Conservation (phyloP, 352 stramenopile genomes). For the Pythium scleroteichum region DNA sequence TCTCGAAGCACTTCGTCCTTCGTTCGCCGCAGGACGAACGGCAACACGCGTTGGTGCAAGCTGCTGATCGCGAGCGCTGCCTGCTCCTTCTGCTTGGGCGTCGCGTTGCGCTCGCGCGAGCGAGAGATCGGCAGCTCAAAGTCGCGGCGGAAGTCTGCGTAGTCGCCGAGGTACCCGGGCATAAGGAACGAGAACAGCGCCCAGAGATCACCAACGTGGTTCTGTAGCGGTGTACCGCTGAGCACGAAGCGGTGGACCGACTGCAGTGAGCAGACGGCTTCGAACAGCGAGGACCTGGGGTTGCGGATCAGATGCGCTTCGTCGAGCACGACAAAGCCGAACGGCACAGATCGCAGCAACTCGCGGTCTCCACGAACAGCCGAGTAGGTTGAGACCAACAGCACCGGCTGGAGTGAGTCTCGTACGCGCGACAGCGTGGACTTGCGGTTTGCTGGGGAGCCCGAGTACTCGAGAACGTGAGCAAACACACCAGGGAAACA, state of each 20-base stretch:
- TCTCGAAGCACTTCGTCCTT: slow-evolving; percentile 96
- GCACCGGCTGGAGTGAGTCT: slow-evolving; percentile 24
- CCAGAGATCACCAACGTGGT: slow-evolving; percentile 97
- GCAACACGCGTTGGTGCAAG: slow-evolving; percentile 95
- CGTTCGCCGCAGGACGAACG: slow-evolving; percentile 97
- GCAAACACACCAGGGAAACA: slow-evolving; percentile 76
- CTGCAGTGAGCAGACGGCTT: slow-evolving; percentile 75
- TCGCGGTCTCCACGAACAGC: slow-evolving; percentile 87
- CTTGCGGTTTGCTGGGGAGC: slow-evolving; percentile 48
- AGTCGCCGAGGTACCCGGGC: slow-evolving; percentile 96
- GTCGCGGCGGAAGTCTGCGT: slow-evolving; percentile 54
- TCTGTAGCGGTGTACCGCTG: slow-evolving; percentile 98
- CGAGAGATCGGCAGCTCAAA: slow-evolving; percentile 68
- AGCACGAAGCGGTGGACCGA: slow-evolving; percentile 92
- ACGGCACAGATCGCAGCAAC: slow-evolving; percentile 8
- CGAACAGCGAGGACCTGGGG: slow-evolving; percentile 87
- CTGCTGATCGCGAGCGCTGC: slow-evolving; percentile 88
- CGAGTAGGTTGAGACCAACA: slow-evolving; percentile 86
- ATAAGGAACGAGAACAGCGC: slow-evolving; percentile 97
- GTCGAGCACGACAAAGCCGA: slow-evolving; percentile 93
- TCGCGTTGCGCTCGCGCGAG: slow-evolving; percentile 59
- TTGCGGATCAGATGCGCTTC: slow-evolving; percentile 98
- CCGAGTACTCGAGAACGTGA: slow-evolving; percentile 78
- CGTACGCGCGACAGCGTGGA: slow-evolving; percentile 35
- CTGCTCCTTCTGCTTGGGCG: slow-evolving; percentile 70